These are phyloP conservation scores for Alectoria sarmentosa DNA, from an alignment of 495 filamentous ascomycete species.

Conservation along the genomic window DNA sequence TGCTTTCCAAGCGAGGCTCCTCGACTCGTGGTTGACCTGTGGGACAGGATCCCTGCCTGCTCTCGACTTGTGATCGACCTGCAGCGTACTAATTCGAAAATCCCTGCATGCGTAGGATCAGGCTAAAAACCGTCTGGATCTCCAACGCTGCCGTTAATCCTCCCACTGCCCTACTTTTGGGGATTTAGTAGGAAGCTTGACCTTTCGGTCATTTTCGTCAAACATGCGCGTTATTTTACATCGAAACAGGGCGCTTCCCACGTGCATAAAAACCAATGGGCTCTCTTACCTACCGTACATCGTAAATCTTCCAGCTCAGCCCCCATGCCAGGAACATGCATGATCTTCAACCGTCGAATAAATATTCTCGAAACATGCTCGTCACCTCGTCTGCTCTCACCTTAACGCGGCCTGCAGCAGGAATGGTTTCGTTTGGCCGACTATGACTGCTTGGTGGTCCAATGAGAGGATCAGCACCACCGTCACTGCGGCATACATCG, in stretches of 20 bases:
- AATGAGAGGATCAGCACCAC: slow-evolving; percentile 66
- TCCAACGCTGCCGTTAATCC: background rate
- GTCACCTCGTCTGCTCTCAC: background rate
- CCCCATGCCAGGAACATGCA: background rate
- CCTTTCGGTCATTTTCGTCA: background rate
- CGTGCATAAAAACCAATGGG: background rate
- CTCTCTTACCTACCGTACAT: background rate
- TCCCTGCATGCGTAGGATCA: background rate
- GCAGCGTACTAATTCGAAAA: background rate
- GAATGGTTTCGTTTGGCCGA: slow-evolving; percentile 17
- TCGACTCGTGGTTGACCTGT: background rate
- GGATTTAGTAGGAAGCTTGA: background rate
- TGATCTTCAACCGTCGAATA: background rate
- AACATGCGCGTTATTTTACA: background rate
- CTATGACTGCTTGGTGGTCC: slow-evolving; percentile 61
- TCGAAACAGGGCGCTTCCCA: background rate
- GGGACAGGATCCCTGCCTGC: too few species aligned
- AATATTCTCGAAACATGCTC: slow-evolving; percentile 8
- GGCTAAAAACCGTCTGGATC: background rate
- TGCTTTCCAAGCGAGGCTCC: background rate
- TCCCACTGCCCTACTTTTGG: background rate
- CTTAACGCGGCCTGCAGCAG: slow-evolving; percentile 6
- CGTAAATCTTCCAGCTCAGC: background rate
- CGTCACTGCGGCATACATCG: slow-evolving; percentile 62
- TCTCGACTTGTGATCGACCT: background rate